Conservation (phyloP, 441 rosid genomes). For the Mallotus repandus region DNA sequence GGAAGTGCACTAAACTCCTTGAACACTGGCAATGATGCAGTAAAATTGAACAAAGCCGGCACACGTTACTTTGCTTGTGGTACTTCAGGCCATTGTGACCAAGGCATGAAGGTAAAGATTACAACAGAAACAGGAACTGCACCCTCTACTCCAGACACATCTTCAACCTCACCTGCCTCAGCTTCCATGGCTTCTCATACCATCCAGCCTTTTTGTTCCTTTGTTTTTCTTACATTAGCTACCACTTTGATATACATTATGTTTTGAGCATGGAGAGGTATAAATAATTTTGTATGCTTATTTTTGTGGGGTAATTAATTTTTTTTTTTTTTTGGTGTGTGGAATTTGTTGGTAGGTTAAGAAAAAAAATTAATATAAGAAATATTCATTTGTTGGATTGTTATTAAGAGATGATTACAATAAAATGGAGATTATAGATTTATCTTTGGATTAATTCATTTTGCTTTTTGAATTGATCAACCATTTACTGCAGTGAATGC, state of each 20-base stretch:
- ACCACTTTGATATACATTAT: conserved; percentile 10
- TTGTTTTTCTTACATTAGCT: conserved; percentile 23
- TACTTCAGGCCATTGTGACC: conserved; percentile 74
- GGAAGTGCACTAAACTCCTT: conserved; percentile 57
- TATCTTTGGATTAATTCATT: not conserved
- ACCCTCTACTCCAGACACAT: conserved; percentile 46
- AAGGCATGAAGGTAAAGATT: conserved; percentile 86
- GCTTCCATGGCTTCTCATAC: conserved; percentile 26
- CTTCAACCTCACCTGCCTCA: conserved; percentile 25
- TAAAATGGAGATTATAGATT: not conserved
- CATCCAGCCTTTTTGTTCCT: conserved; percentile 12
- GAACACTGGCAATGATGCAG: conserved; percentile 69
- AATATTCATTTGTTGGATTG: not conserved
- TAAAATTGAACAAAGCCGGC: conserved; percentile 64
- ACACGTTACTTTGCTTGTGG: conserved; percentile 87
- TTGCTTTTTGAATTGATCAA: too few relatives aligned
- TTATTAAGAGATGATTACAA: not conserved
- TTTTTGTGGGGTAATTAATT: too few relatives aligned
- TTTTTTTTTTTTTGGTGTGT: too few relatives aligned
- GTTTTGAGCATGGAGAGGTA: not conserved
- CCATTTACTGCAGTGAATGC: too few relatives aligned
- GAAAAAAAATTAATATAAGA: too few relatives aligned
- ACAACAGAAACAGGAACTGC: conserved; percentile 51
- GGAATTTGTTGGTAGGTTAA: too few relatives aligned
- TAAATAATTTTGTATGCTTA: too few relatives aligned